Evolutionary conservation across 768 basidiomycete species (phyloP).

Genomic region (Dacryopinax spathularia): DNA sequence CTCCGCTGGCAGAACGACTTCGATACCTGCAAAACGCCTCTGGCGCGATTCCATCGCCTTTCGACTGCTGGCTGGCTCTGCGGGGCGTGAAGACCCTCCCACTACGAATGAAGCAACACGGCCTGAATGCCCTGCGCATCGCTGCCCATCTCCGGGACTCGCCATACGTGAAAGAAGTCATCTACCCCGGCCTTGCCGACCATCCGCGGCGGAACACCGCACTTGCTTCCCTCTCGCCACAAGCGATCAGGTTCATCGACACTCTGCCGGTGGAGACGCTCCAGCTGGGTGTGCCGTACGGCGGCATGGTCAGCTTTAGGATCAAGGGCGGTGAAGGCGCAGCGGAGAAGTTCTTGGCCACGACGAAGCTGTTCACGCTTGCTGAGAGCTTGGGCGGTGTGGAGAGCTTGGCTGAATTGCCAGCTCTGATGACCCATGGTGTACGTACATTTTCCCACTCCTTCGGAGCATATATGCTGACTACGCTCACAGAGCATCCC

Average conservation of each 20-base stretch:
- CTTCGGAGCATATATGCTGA: background rate
- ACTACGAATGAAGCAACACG: constrained; percentile 77
- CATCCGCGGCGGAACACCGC: constrained; percentile 57
- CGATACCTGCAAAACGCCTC: constrained; percentile 84
- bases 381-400: constrained; percentile 88
- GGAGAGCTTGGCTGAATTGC: constrained; percentile 79
- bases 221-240: constrained; percentile 41
- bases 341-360: constrained; percentile 54
- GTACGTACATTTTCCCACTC: constrained; percentile 15
- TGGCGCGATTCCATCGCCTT: constrained; percentile 69
- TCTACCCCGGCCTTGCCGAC: constrained; percentile 67
- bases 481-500: constrained; percentile 32
- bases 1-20: constrained; percentile 37
- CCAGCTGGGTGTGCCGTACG: constrained; percentile 60
- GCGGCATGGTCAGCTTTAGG: constrained; percentile 75
- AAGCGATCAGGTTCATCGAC: constrained; percentile 53
- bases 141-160: constrained; percentile 44
- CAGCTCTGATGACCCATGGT: constrained; percentile 79
- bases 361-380: constrained; percentile 54
- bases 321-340: constrained; percentile 34
- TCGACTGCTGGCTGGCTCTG: constrained; percentile 82
- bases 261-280: constrained; percentile 23
- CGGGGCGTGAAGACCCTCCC: constrained; percentile 85
- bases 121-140: constrained; percentile 62
- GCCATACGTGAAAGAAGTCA: constrained; percentile 57